Evolutionary conservation across 2,329 filamentous ascomycete genomes (phyloP), one percentile per base, ranked within the genome.

Genomic region (Plenodomus biglobosus): DNA sequence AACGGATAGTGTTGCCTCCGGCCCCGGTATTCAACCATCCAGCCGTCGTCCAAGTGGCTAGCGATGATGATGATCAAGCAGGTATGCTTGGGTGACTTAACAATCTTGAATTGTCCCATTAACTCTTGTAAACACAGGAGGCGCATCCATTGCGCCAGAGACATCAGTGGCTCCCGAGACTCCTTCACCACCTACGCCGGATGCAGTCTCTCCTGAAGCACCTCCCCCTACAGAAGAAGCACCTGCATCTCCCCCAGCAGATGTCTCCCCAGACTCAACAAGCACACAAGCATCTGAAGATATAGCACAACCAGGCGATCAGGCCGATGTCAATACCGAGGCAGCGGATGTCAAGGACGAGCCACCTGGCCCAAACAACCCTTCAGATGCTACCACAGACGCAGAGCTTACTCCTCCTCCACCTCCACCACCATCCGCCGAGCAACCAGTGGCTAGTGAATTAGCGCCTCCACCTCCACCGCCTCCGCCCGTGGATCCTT

Each of bases 301-400:
- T 19, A 47, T 38, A 41, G 32, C 40, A 42, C 44, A 40, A 20
- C 42, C 42, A 35, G 44, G 49, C 20, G 38, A 21, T n/a, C 39
- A 17, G 8, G 58, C 49, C 37, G 46, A 24, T 40, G 58, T 60
- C 17, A 40, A 50, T 39, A 42, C 27, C 3, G 27, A 50, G 37
- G 42, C 49, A n/a, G 53, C 57, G 17, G 61, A 66, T 35, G 49
- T 64, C 21, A 63, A 67, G 50, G 53, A 57, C 36, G 66, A 68
- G 34, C 62, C 58, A 15, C 54, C 61, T 40, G 61, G 58, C 44
- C 19, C 46, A 8, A 46, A 38, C 19, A 16, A 45, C 7, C 38
- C 35, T 32, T 40, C 27, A 34, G 41, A 38, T 18, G 48, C 30
- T n/a, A 45, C 35, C 46, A 40, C 30, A 19, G 38, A 20, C 21